Conservation (phyloP, 805 yeast species). For the Maudiozyma bulderi region DNA sequence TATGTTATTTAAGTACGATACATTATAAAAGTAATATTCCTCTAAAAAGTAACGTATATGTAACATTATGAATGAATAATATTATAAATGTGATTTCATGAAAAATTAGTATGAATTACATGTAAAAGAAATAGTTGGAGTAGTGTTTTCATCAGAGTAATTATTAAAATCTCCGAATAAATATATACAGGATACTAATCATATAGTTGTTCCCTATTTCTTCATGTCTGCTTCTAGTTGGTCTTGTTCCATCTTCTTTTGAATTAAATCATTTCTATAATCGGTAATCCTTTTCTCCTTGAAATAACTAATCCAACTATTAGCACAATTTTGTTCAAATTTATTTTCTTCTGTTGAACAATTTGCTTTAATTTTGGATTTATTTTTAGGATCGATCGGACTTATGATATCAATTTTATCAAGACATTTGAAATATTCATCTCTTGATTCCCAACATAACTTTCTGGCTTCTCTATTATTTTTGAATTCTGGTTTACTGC, state of each 20-base stretch:
- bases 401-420: constrained; percentile 58
- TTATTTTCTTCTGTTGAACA: constrained; percentile 51
- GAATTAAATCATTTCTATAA: constrained; percentile 25
- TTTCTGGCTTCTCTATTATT: constrained; percentile 55
- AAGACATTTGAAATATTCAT: constrained; percentile 64
- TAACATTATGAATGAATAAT: no score
- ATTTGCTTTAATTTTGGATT: constrained; percentile 37
- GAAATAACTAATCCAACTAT: constrained; percentile 83
- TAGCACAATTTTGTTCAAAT: constrained; percentile 69
- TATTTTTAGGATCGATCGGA: constrained; percentile 36
- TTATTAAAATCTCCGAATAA: not conserved
- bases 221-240: not conserved
- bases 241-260: not conserved
- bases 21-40: no score
- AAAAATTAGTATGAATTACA: no score
- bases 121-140: no score
- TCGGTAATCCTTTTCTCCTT: constrained; percentile 83
- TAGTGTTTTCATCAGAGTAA: not conserved
- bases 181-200: no score
- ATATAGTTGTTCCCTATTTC: no score
- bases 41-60: no score
- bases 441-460: constrained; percentile 87
- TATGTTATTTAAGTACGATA: no score
- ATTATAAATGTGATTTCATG: no score
- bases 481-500: constrained; percentile 6